Evolutionary conservation across 148 eudicot species (phyloP).

Genomic region (Dianthus caryophyllus): DNA sequence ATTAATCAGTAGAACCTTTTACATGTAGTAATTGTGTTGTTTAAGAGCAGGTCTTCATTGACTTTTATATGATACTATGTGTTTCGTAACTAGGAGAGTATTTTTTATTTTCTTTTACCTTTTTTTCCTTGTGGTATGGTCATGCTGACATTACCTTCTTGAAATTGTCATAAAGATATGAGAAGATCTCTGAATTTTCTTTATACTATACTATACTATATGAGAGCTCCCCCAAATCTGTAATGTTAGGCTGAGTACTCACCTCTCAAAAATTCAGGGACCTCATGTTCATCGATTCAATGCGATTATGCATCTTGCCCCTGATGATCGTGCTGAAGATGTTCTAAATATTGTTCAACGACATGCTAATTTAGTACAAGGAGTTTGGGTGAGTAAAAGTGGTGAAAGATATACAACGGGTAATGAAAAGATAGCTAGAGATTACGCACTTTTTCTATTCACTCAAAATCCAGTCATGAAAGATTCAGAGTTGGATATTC

Average conservation of each 20-base stretch:
- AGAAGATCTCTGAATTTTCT: no score
- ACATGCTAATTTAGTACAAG: conserved; percentile 69
- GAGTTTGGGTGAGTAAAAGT: conserved; percentile 77
- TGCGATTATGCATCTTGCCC: conserved; percentile 61
- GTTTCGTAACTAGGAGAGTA: neutral
- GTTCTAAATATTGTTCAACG: conserved; percentile 48
- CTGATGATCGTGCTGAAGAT: conserved; percentile 48
- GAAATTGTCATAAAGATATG: no score
- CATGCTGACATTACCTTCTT: no score
- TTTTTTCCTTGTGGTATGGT: no score
- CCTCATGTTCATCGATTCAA: conserved; percentile 55
- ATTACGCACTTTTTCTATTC: conserved; percentile 52
- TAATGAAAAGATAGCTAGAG: conserved; percentile 35
- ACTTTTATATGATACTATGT: neutral
- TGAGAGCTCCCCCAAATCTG: neutral
- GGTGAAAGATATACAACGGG: conserved; percentile 28
- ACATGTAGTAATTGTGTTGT: neutral
- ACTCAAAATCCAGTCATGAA: conserved; percentile 46
- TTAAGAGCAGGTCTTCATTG: neutral
- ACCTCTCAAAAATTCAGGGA: conserved; percentile 38
- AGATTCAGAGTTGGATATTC: conserved; percentile 24
- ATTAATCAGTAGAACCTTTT: neutral
- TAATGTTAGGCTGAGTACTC: neutral
- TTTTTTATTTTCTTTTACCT: neutral
- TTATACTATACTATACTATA: neutral